phyloP scores from a whole-genome alignment of 768 basidiomycete genomes.

The Amanita rubescens region DNA sequence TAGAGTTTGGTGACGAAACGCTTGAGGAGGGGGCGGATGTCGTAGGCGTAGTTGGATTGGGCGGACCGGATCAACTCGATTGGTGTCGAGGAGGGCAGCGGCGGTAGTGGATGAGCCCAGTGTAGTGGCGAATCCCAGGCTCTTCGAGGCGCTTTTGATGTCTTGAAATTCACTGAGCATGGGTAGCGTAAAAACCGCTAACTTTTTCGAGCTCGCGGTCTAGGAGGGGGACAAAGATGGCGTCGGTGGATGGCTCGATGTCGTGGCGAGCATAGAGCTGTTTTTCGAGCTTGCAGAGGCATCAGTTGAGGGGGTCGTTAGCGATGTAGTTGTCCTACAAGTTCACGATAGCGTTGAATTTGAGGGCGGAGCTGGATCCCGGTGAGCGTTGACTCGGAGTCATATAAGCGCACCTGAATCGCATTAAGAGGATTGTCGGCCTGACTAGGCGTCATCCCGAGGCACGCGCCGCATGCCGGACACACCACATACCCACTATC shows the following conservation, averaged over 20 bases:
- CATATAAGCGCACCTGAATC: neutral
- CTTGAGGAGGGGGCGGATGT: constrained; percentile 85
- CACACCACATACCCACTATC: no score
- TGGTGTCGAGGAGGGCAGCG: neutral
- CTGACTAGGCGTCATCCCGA: no score
- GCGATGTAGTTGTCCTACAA: constrained; percentile 93
- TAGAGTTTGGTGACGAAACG: constrained; percentile 80
- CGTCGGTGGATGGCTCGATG: constrained; percentile 56
- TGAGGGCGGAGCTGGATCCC: constrained; percentile 60
- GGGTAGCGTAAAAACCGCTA: constrained; percentile 63
- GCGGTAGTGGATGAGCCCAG: constrained; percentile 14
- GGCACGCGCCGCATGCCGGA: no score
- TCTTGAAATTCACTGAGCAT: constrained; percentile 51
- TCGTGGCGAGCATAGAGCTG: constrained; percentile 49
- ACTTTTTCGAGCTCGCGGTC: constrained; percentile 84
- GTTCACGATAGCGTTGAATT: constrained; percentile 86
- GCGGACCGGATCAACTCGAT: constrained; percentile 67
- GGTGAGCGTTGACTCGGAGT: neutral
- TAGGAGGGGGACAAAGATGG: constrained; percentile 66
- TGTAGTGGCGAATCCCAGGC: constrained; percentile 38
- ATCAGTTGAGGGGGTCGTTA: constrained; percentile 78
- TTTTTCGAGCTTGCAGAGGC: constrained; percentile 82
- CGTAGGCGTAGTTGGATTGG: constrained; percentile 71
- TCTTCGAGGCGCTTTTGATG: constrained; percentile 58
- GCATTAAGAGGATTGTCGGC: neutral